Percentiles rank a stretch among this genome's conserved stretches.
Conservation (phyloP, 352 stramenopile species). For the Phytophthora kernoviae region DNA sequence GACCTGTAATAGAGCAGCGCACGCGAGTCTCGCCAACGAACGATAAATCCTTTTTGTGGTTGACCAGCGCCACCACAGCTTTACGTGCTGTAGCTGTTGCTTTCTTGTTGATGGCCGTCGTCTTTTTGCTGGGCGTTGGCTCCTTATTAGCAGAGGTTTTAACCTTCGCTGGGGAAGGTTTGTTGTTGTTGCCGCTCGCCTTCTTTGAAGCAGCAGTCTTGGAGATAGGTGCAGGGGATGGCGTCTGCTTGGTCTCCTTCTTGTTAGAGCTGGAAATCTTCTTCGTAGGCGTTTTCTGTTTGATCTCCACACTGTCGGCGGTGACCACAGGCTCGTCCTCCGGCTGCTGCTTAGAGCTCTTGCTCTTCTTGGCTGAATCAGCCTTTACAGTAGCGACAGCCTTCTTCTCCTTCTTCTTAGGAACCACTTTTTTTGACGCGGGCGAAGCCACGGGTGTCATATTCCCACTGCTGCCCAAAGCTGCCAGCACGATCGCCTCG, state of each 20-base stretch:
- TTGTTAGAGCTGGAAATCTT: conserved; percentile 16
- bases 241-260: conserved; percentile 20
- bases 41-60: conserved; percentile 40
- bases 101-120: conserved; percentile 25
- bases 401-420: conserved; percentile 15
- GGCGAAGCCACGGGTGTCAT: conserved; percentile 19
- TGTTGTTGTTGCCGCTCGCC: conserved; percentile 11
- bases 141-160: conserved; percentile 16
- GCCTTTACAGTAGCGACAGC: conserved; percentile 5
- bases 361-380: conserved; percentile 17
- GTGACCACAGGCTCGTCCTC: conserved; percentile 21
- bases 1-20: conserved; percentile 60
- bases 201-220: conserved; percentile 22
- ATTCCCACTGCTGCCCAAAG: conserved; percentile 22
- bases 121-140: conserved; percentile 8
- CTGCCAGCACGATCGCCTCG: conserved; percentile 35
- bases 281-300: conserved; percentile 18
- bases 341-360: conserved; percentile 18
- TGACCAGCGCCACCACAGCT: conserved; percentile 50
- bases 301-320: conserved; percentile 1
- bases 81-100: conserved; percentile 19
- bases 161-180: conserved; percentile 16
- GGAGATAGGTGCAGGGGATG: background rate
- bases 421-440: conserved; percentile 10
- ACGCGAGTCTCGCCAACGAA: conserved; percentile 55